Conservation (phyloP, 257 asterid genomes). For the Capsicum baccatum region DNA sequence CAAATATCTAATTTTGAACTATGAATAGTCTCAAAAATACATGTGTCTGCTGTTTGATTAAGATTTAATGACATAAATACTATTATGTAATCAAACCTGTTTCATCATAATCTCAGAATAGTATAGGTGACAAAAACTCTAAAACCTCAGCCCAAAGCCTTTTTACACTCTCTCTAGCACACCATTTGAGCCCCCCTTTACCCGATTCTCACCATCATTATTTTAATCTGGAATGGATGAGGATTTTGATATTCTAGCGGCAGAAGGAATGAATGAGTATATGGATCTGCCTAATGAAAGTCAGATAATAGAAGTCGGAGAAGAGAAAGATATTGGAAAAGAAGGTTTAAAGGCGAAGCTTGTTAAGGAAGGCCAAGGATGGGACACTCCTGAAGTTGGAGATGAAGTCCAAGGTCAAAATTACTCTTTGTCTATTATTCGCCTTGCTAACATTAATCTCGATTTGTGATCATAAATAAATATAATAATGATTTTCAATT, state of each 20-base stretch:
- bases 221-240: slow-evolving; percentile 49
- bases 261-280: slow-evolving; percentile 58
- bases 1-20: no score
- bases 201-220: neutral
- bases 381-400: slow-evolving; percentile 72
- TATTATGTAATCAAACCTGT: no score
- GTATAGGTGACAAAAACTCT: no score
- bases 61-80: no score
- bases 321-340: slow-evolving; percentile 68
- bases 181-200: neutral
- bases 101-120: no score
- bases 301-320: slow-evolving; percentile 63
- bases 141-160: slow-evolving; percentile 37
- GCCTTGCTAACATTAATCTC: neutral
- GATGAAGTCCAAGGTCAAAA: slow-evolving; percentile 63
- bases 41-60: no score
- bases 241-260: slow-evolving; percentile 61
- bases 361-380: slow-evolving; percentile 66
- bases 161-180: no score
- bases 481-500: slow-evolving; percentile 40
- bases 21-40: no score
- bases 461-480: neutral
- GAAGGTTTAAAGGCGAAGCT: slow-evolving; percentile 75
- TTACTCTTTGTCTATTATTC: neutral
- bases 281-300: slow-evolving; percentile 61